phyloP scores from a whole-genome alignment of 345 rosid genomes.

The Ceriops decandra region DNA sequence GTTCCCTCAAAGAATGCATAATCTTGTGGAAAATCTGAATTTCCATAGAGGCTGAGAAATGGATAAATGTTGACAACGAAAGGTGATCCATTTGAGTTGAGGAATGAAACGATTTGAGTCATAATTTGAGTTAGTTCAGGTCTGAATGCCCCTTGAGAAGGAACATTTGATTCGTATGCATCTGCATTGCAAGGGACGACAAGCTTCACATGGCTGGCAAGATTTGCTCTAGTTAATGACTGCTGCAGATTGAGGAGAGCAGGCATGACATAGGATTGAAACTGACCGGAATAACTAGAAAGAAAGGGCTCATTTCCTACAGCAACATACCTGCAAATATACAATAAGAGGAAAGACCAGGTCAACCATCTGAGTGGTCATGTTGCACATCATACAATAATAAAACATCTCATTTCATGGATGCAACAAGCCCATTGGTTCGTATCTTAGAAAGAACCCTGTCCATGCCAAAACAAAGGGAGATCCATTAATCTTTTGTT shows the following conservation, averaged over 20 bases:
- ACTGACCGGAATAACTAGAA: constrained; percentile 60
- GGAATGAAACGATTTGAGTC: constrained; percentile 78
- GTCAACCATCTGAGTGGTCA: neutral
- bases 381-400: neutral
- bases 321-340: constrained; percentile 65
- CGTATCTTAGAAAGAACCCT: neutral
- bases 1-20: constrained; percentile 86
- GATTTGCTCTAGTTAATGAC: constrained; percentile 76
- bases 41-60: constrained; percentile 87
- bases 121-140: constrained; percentile 79
- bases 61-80: constrained; percentile 91
- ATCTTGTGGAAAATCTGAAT: constrained; percentile 90
- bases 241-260: constrained; percentile 77
- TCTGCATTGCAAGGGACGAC: constrained; percentile 98
- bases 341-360: constrained; percentile 8
- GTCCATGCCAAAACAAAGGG: neutral
- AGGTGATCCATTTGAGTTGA: constrained; percentile 83
- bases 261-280: constrained; percentile 71
- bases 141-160: constrained; percentile 88
- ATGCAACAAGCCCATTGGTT: neutral
- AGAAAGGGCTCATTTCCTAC: constrained; percentile 97
- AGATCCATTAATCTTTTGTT: neutral
- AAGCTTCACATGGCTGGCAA: constrained; percentile 70
- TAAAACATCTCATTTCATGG: neutral
- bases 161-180: constrained; percentile 77